These are phyloP conservation scores for Adansonia grandidieri DNA, from an alignment of 441 rosid genomes.

Conservation along the genomic window DNA sequence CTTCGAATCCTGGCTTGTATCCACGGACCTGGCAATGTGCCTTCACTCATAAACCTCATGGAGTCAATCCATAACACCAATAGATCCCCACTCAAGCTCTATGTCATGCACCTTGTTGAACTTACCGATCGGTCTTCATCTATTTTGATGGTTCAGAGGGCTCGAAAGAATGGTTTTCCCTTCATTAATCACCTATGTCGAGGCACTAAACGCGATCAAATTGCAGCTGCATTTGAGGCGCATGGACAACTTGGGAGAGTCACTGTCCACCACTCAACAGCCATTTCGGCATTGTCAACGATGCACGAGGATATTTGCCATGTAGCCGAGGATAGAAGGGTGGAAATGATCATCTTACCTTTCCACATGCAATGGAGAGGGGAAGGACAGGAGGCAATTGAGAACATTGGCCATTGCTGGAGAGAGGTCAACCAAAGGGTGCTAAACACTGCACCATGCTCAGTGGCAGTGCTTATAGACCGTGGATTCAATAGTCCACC, in stretches of 20 bases:
- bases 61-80: slow-evolving; percentile 34
- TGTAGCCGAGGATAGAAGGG: slow-evolving; percentile 46
- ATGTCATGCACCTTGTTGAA: slow-evolving; percentile 46
- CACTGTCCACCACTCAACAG: slow-evolving; percentile 39
- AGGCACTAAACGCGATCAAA: slow-evolving; percentile 30
- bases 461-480: slow-evolving; percentile 51
- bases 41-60: slow-evolving; percentile 39
- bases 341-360: slow-evolving; percentile 44
- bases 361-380: slow-evolving; percentile 42
- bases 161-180: slow-evolving; percentile 50
- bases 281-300: slow-evolving; percentile 43
- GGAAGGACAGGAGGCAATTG: slow-evolving; percentile 27
- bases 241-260: slow-evolving; percentile 32
- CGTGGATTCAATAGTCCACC: slow-evolving; percentile 29
- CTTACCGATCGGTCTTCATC: slow-evolving; percentile 48
- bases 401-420: slow-evolving; percentile 37
- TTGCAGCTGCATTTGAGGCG: slow-evolving; percentile 38
- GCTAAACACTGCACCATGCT: slow-evolving; percentile 41
- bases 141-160: slow-evolving; percentile 50
- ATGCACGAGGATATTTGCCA: slow-evolving; percentile 59
- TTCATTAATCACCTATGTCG: slow-evolving; percentile 28
- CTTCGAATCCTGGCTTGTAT: slow-evolving; percentile 47
- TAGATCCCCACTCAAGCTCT: slow-evolving; percentile 35
- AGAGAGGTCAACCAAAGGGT: slow-evolving; percentile 47
- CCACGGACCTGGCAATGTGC: slow-evolving; percentile 40